Conservation (phyloP, 1,139 yeast species). For the Candida tetrigidarum region DNA sequence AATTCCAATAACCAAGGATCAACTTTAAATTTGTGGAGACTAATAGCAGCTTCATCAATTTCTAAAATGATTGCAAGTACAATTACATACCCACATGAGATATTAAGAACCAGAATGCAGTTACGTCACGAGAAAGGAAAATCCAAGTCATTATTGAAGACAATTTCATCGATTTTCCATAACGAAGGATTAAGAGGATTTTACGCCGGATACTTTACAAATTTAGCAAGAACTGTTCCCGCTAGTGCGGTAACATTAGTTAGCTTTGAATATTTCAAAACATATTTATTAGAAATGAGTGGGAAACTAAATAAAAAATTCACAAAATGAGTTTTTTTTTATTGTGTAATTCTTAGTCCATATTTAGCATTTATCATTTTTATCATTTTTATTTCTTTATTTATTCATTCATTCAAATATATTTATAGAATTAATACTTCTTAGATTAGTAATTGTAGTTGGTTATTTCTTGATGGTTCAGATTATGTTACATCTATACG, state of each 20-base stretch:
- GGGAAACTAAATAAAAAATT: constrained; percentile 22
- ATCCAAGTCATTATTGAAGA: constrained; percentile 24
- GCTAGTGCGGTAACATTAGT: constrained; percentile 93
- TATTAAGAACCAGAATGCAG: constrained; percentile 90
- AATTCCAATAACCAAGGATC: constrained; percentile 25
- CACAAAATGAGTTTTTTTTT: not conserved
- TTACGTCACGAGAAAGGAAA: constrained; percentile 34
- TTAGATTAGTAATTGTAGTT: not conserved
- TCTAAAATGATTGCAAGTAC: constrained; percentile 91
- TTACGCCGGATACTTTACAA: constrained; percentile 88
- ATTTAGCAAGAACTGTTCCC: constrained; percentile 90
- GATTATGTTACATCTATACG: not conserved
- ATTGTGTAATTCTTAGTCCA: not conserved
- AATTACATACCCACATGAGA: constrained; percentile 95
- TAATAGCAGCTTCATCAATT: constrained; percentile 71
- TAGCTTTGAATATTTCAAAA: constrained; percentile 87
- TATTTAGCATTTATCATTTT: too few species aligned
- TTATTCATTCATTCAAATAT: not conserved
- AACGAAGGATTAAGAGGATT: constrained; percentile 84
- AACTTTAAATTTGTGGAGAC: constrained; percentile 46
- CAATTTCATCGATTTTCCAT: constrained; percentile 51
- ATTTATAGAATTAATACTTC: not conserved
- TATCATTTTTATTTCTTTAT: too few species aligned
- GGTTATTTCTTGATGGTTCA: not conserved
- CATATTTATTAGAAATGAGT: constrained; percentile 51